These are phyloP conservation scores for Rubroboletus pulcherrimus DNA, from an alignment of 768 basidiomycete genomes.

Conservation along the genomic window DNA sequence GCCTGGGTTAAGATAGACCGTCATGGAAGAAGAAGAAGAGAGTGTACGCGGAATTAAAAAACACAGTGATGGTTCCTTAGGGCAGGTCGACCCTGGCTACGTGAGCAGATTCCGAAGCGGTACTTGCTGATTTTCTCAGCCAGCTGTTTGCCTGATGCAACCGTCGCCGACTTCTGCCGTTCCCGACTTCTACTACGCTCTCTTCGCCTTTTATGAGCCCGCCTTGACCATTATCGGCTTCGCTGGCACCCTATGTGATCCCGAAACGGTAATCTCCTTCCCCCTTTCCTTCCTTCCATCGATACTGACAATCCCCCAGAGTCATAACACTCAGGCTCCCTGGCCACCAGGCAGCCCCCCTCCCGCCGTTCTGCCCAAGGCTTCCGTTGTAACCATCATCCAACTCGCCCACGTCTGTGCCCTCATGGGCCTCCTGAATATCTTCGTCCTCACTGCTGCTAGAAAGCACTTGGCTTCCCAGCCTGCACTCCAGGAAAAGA, in stretches of 20 bases:
- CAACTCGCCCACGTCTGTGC: slow-evolving; percentile 79
- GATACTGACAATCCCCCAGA: slow-evolving; percentile 36
- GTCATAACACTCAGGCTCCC: slow-evolving; percentile 72
- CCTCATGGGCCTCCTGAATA: slow-evolving; percentile 66
- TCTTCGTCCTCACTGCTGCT: slow-evolving; percentile 59
- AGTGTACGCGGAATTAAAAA: not conserved
- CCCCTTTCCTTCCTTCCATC: not conserved
- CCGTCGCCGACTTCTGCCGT: slow-evolving; percentile 53
- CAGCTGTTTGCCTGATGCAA: slow-evolving; percentile 32
- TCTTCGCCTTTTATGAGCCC: slow-evolving; percentile 76
- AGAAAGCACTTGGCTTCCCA: slow-evolving; percentile 56
- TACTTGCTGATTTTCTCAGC: not conserved
- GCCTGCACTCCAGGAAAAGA: slow-evolving; percentile 68
- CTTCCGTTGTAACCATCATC: slow-evolving; percentile 64
- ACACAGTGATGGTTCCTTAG: slow-evolving; percentile 19
- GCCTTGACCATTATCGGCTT: slow-evolving; percentile 61
- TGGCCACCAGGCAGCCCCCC: slow-evolving; percentile 53
- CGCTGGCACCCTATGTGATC: slow-evolving; percentile 62
- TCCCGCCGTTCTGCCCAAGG: slow-evolving; percentile 48
- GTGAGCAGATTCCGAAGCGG: not conserved
- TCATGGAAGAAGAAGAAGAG: slow-evolving; percentile 37
- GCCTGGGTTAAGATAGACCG: slow-evolving; percentile 72
- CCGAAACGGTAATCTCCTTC: slow-evolving; percentile 47
- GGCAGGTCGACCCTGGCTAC: slow-evolving; percentile 22
- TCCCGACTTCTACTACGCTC: slow-evolving; percentile 67